A percentile compares a stretch with the other conserved stretches of the same genome.
Conservation (phyloP, 2,329 filamentous ascomycete genomes). For the Exutisphaerella laricina region DNA sequence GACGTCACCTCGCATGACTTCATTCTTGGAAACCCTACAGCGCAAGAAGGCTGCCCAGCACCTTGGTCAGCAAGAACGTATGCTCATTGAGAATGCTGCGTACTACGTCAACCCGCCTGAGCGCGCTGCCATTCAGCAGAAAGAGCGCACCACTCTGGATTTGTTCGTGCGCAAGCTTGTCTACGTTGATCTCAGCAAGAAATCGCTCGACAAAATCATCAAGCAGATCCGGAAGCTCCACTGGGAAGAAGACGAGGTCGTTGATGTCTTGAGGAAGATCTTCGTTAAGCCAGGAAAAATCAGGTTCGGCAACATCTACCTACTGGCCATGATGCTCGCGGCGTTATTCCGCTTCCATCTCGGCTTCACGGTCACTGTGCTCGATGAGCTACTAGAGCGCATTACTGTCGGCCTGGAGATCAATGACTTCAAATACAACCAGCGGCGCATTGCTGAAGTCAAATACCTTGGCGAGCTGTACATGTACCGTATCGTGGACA, state of each 20-base stretch:
- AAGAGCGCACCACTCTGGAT: conserved; percentile 89
- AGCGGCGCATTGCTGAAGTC: conserved; percentile 87
- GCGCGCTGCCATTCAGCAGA: conserved; percentile 89
- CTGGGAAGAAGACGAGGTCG: conserved; percentile 90
- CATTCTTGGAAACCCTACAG: conserved; percentile 89
- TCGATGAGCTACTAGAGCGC: conserved; percentile 86
- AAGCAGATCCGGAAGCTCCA: conserved; percentile 94
- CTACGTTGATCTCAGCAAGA: conserved; percentile 89
- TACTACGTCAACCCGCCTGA: conserved; percentile 97
- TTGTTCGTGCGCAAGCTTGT: conserved; percentile 88
- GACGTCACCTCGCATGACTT: conserved; percentile 85
- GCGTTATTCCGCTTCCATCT: conserved; percentile 89
- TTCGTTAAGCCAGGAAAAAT: conserved; percentile 96
- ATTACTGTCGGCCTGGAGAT: conserved; percentile 83
- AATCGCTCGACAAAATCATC: conserved; percentile 86
- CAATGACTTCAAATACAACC: conserved; percentile 97
- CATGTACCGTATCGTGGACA: conserved; percentile 95
- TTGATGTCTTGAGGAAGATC: conserved; percentile 74
- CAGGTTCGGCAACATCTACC: conserved; percentile 93
- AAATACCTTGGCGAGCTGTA: conserved; percentile 96
- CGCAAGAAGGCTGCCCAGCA: conserved; percentile 95
- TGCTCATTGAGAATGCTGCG: conserved; percentile 96
- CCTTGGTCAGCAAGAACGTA: conserved; percentile 89
- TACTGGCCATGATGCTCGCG: conserved; percentile 82
- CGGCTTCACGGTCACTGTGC: conserved; percentile 81